These are phyloP conservation scores for Actinomortierella wolfii DNA, from an alignment of 371 early-diverging fungal genomes.

Conservation along the genomic window DNA sequence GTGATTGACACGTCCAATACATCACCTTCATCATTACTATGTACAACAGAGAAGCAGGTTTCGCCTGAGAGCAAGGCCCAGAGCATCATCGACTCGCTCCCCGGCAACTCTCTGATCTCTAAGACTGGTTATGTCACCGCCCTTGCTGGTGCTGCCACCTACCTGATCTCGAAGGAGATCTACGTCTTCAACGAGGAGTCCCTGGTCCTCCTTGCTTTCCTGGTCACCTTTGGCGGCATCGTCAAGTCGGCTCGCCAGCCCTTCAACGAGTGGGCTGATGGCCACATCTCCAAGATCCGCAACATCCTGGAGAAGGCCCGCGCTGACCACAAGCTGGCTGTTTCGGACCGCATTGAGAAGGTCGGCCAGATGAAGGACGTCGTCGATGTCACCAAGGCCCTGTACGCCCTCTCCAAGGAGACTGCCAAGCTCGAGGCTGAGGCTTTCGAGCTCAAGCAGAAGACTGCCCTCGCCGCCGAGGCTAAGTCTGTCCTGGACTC, in stretches of 20 bases:
- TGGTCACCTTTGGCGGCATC: conserved; percentile 72
- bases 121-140: conserved; percentile 91
- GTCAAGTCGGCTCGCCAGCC: conserved; percentile 84
- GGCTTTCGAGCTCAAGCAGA: conserved; percentile 93
- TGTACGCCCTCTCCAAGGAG: conserved; percentile 94
- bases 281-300: conserved; percentile 79
- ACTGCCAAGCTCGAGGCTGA: conserved; percentile 92
- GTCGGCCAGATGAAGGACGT: conserved; percentile 92
- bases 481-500: conserved; percentile 90
- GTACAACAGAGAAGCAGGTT: conserved; percentile 44
- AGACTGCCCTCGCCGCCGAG: conserved; percentile 81
- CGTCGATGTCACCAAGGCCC: conserved; percentile 90
- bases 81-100: conserved; percentile 89
- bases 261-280: conserved; percentile 86
- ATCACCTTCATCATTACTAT: background rate
- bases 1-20: no score
- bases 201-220: conserved; percentile 75
- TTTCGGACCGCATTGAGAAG: conserved; percentile 86
- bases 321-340: conserved; percentile 89
- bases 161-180: conserved; percentile 94
- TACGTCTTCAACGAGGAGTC: conserved; percentile 95
- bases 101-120: conserved; percentile 86
- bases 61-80: conserved; percentile 68
- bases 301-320: conserved; percentile 84
- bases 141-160: conserved; percentile 84